These are phyloP conservation scores for Leishmania arabica DNA, from an alignment of 208 protist genomes.

Conservation along the genomic window DNA sequence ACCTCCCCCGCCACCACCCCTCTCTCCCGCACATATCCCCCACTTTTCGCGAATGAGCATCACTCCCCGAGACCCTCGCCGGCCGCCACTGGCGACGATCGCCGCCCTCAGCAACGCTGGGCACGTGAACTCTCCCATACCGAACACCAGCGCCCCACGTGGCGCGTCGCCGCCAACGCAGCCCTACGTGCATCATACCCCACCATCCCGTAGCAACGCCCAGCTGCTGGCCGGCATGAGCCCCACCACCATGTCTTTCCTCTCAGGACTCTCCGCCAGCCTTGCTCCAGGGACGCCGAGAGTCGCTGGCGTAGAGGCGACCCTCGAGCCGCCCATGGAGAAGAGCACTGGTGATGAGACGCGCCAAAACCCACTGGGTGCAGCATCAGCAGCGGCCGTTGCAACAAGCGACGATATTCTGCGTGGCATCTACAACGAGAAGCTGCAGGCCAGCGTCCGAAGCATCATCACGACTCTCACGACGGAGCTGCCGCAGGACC, in stretches of 20 bases:
- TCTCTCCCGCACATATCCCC: neutral
- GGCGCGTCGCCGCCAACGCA: slow-evolving; percentile 1
- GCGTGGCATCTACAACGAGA: slow-evolving; percentile 67
- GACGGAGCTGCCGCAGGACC: slow-evolving; percentile 66
- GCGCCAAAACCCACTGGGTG: neutral
- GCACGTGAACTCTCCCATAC: neutral
- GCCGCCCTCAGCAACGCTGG: neutral
- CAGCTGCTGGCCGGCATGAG: slow-evolving; percentile 17
- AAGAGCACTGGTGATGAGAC: neutral
- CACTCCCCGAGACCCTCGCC: neutral
- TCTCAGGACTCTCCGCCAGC: neutral
- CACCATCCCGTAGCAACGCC: slow-evolving; percentile 10
- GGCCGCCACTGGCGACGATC: neutral
- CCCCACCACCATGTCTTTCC: slow-evolving; percentile 2
- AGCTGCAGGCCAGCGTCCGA: slow-evolving; percentile 62
- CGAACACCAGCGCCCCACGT: neutral
- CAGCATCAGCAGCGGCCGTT: neutral
- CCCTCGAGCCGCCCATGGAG: neutral
- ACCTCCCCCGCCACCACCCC: neutral
- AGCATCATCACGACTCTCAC: slow-evolving; percentile 59
- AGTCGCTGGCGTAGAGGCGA: neutral
- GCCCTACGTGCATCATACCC: neutral
- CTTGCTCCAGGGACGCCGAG: neutral
- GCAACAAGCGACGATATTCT: slow-evolving; percentile 37
- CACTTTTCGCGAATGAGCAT: neutral